Evolutionary conservation across 2,329 filamentous ascomycete genomes (phyloP), one percentile per base, ranked within the genome.

Genomic region (Colletotrichum endophyticum): DNA sequence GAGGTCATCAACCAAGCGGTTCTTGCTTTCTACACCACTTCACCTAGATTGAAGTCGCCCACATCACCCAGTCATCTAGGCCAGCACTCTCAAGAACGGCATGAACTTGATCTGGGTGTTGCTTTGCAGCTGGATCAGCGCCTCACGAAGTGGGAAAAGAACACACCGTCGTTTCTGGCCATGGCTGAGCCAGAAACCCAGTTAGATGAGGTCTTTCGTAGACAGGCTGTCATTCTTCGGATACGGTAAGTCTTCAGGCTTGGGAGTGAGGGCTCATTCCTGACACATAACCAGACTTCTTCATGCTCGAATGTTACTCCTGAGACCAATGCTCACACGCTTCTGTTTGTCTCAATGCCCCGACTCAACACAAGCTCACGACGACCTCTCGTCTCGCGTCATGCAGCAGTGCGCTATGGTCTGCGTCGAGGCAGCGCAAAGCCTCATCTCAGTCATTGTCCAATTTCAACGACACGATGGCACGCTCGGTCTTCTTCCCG

Each of bases 1-100:
- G 84, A 86, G 39, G 84, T 86, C 16, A 84, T 83, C 8, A 81
- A 85, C 12, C 80, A 80, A 12, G 81, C 80, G 0, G 83, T 84
- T 49, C 74, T 80, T 6, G 80, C 79, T 0, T 79, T 84, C 4
- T 85, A 84, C 30, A 81, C 80, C 1, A 28, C 77, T 5, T 4
- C 66, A 0, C 72, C 16, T 72, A 28, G 28, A 5, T 13, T 39
- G 13, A 73, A 61, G 13, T 73, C 70, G 0, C 27, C 68, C 2
- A 49, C 68, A 19, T 19, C 57, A 30, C n/a, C 56, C 6, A 56
- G 5, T 4, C 44, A 73, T 8, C 32, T 71, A 6, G 64, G 64
- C 2, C 73, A 68, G 22, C 32, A 66, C 5, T 27, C n/a, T 3
- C 30, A 36, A 11, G 70, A 69, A 1, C 70, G 63, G 3, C 64